phyloP scores from a whole-genome alignment of 2,329 filamentous ascomycete species.

The Cladophialophora immunda region DNA sequence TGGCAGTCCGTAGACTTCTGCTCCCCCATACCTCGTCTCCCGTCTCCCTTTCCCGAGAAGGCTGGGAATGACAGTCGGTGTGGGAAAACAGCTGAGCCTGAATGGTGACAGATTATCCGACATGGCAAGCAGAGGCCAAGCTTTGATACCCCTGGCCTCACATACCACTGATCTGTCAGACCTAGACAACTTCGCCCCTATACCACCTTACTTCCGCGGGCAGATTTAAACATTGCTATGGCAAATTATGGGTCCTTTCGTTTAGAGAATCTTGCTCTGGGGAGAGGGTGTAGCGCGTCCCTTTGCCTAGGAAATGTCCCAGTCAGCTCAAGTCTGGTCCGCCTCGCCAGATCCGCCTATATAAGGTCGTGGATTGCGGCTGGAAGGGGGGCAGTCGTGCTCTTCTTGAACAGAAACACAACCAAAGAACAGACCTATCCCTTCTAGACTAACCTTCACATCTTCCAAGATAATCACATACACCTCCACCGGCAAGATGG shows the following conservation, averaged over 20 bases:
- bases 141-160: not conserved
- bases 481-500: not conserved
- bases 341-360: not conserved
- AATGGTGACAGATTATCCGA: not conserved
- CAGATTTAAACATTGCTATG: not conserved
- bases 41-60: not conserved
- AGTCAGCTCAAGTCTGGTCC: not conserved
- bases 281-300: not conserved
- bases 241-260: not conserved
- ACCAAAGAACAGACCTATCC: not conserved
- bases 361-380: not conserved
- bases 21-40: not conserved
- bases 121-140: not conserved
- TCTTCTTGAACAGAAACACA: not conserved
- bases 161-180: not conserved
- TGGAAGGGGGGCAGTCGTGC: not conserved
- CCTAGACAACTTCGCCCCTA: not conserved
- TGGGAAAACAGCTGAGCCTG: not conserved
- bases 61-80: not conserved
- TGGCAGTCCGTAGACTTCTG: not conserved
- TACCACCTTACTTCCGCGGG: not conserved
- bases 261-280: not conserved
- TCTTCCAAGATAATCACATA: not conserved
- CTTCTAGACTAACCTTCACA: not conserved
- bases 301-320: not conserved